phyloP scores from a whole-genome alignment of 208 protist species.

The Trypanosoma avium region DNA sequence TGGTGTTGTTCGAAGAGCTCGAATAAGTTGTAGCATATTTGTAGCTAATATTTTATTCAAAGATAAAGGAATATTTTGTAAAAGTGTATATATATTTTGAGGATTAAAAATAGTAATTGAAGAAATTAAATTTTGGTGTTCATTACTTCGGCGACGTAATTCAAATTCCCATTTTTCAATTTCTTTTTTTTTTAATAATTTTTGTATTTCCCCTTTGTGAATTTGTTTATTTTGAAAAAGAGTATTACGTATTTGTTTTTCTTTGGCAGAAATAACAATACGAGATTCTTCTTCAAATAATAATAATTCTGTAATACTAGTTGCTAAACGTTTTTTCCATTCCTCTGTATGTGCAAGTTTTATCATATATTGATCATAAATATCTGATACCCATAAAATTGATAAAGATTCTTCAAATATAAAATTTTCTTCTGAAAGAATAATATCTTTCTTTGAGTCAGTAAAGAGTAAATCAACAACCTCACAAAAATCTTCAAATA shows the following conservation, averaged over 20 bases:
- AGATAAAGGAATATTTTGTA: conserved; percentile 20
- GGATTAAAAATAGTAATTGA: neutral
- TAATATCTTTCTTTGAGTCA: conserved; percentile 6
- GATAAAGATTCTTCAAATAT: conserved; percentile 32
- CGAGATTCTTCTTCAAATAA: conserved; percentile 47
- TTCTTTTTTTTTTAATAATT: conserved; percentile 25
- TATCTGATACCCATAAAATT: conserved; percentile 29
- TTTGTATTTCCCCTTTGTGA: conserved; percentile 32
- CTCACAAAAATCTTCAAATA: conserved; percentile 51
- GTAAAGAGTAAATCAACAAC: conserved; percentile 25
- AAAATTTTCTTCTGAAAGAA: conserved; percentile 26
- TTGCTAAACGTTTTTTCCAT: conserved; percentile 65
- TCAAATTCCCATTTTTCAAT: conserved; percentile 50
- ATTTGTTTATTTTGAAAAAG: conserved; percentile 19
- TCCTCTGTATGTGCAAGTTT: conserved; percentile 44
- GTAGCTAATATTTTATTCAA: conserved; percentile 21
- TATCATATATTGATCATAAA: conserved; percentile 51
- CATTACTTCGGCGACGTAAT: conserved; percentile 31
- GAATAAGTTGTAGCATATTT: conserved; percentile 41
- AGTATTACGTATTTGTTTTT: conserved; percentile 33
- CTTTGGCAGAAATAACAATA: conserved; percentile 42
- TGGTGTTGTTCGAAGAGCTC: conserved; percentile 54
- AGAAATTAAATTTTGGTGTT: conserved; percentile 23
- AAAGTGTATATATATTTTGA: neutral
- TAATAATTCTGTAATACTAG: conserved; percentile 41